Percentiles rank a stretch among this genome's conserved stretches.
Evolutionary conservation across 495 filamentous ascomycete species (phyloP).

Genomic region (Staphylotrichum longicolle): DNA sequence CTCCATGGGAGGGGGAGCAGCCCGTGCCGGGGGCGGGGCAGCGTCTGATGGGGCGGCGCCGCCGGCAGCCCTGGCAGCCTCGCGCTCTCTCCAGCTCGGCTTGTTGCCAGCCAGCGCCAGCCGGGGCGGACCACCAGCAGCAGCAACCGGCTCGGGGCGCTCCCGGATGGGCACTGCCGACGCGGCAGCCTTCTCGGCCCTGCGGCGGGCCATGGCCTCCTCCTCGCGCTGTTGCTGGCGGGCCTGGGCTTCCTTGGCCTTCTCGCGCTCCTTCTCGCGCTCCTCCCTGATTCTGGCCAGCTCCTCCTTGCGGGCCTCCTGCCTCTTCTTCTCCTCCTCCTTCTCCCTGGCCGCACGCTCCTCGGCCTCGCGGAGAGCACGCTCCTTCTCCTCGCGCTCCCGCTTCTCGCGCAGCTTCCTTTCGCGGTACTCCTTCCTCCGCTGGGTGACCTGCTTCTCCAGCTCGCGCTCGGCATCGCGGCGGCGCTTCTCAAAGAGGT

Average conservation of each 20-base stretch:
- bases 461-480: constrained; percentile 86
- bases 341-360: constrained; percentile 76
- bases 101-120: constrained; percentile 34
- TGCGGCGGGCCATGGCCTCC: constrained; percentile 52
- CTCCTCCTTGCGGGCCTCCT: constrained; percentile 62
- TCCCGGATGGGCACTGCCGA: constrained; percentile 35
- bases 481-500: constrained; percentile 92
- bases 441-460: constrained; percentile 80
- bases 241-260: constrained; percentile 47
- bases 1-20: constrained; percentile 38
- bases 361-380: constrained; percentile 72
- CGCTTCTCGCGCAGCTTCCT: constrained; percentile 69
- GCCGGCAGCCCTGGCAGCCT: constrained; percentile 31
- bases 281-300: constrained; percentile 73
- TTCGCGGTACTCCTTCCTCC: constrained; percentile 79
- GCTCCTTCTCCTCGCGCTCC: constrained; percentile 80
- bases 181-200: constrained; percentile 44
- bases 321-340: constrained; percentile 70
- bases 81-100: constrained; percentile 49
- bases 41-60: constrained; percentile 17
- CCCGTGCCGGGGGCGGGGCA: constrained; percentile 26
- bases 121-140: constrained; percentile 28
- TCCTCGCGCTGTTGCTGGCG: constrained; percentile 53
- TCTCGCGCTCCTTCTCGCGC: constrained; percentile 79
- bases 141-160: constrained; percentile 35